Conservation (phyloP, 2,329 filamentous ascomycete genomes). For the Penicillium crustosum region DNA sequence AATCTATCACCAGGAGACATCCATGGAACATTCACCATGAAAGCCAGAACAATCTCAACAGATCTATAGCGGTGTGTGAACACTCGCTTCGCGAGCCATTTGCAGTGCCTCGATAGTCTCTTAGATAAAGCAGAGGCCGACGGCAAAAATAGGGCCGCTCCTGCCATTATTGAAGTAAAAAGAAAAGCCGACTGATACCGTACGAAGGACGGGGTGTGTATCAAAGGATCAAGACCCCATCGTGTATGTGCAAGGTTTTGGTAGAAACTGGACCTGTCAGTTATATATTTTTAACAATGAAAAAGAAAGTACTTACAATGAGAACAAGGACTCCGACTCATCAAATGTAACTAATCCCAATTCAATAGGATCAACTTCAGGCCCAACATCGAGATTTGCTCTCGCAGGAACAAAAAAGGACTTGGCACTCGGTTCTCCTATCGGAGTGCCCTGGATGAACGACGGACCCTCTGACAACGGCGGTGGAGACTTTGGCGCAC, state of each 20-base stretch:
- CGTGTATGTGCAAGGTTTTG: slow-evolving; percentile 69
- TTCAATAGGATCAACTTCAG: slow-evolving; percentile 67
- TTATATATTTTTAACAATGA: neutral
- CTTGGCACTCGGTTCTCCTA: slow-evolving; percentile 44
- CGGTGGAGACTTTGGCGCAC: slow-evolving; percentile 26
- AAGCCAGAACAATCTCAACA: slow-evolving; percentile 71
- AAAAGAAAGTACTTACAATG: slow-evolving; percentile 55
- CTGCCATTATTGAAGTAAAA: slow-evolving; percentile 69
- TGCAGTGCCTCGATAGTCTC: slow-evolving; percentile 64
- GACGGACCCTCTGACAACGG: slow-evolving; percentile 40
- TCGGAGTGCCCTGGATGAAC: slow-evolving; percentile 20
- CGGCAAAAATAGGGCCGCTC: slow-evolving; percentile 66
- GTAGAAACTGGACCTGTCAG: slow-evolving; percentile 56
- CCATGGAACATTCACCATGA: slow-evolving; percentile 76
- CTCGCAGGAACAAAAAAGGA: slow-evolving; percentile 67
- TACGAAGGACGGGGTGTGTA: slow-evolving; percentile 67
- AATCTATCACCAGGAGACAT: slow-evolving; percentile 54
- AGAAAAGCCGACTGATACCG: slow-evolving; percentile 68
- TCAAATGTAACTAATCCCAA: slow-evolving; percentile 65
- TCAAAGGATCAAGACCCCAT: slow-evolving; percentile 68
- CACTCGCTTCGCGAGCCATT: slow-evolving; percentile 61
- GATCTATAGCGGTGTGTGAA: slow-evolving; percentile 64
- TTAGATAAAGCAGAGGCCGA: slow-evolving; percentile 64
- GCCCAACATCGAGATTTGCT: slow-evolving; percentile 62
- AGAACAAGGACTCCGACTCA: slow-evolving; percentile 64